Evolutionary conservation across 2,329 filamentous ascomycete species (phyloP).

Genomic region (Zymoseptoria brevis): DNA sequence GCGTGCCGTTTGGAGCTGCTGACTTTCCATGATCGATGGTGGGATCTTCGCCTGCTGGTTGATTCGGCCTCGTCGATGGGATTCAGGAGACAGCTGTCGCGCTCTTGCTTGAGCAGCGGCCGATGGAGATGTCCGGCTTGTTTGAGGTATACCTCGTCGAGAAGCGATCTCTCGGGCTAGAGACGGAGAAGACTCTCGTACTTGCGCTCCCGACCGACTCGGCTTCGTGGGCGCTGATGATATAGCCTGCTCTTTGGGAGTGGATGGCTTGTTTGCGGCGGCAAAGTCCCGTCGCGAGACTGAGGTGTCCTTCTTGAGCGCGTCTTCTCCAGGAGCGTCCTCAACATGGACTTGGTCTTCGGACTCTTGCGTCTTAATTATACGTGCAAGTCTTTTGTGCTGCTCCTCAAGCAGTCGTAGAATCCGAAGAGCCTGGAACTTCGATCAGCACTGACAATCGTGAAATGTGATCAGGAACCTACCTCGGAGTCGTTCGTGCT

Average conservation of each 20-base stretch:
- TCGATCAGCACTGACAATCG: constrained; percentile 1
- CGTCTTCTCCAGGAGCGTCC: neutral
- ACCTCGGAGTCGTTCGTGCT: constrained; percentile 57
- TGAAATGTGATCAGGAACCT: constrained; percentile 2
- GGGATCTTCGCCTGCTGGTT: constrained; percentile 19
- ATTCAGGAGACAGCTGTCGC: constrained; percentile 26
- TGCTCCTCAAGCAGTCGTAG: constrained; percentile 79
- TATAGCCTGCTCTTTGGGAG: constrained; percentile 8
- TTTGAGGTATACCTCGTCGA: constrained; percentile 29
- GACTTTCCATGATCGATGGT: constrained; percentile 25
- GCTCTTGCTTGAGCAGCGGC: constrained; percentile 24
- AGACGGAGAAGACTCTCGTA: constrained; percentile 29
- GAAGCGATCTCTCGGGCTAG: constrained; percentile 33
- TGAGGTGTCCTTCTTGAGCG: constrained; percentile 5
- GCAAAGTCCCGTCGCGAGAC: constrained; percentile 41
- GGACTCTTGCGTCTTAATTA: constrained; percentile 59
- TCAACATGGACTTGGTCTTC: constrained; percentile 1
- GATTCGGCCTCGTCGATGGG: constrained; percentile 15
- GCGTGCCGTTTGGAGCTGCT: constrained; percentile 13
- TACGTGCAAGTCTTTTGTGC: constrained; percentile 72
- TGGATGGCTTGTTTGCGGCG: neutral
- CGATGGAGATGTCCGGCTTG: constrained; percentile 17
- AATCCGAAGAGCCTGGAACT: constrained; percentile 68
- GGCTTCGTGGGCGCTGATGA: constrained; percentile 19
- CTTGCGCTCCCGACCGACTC: constrained; percentile 18